phyloP scores from a whole-genome alignment of 2,329 filamentous ascomycete species.

The Monosporascus sp. region DNA sequence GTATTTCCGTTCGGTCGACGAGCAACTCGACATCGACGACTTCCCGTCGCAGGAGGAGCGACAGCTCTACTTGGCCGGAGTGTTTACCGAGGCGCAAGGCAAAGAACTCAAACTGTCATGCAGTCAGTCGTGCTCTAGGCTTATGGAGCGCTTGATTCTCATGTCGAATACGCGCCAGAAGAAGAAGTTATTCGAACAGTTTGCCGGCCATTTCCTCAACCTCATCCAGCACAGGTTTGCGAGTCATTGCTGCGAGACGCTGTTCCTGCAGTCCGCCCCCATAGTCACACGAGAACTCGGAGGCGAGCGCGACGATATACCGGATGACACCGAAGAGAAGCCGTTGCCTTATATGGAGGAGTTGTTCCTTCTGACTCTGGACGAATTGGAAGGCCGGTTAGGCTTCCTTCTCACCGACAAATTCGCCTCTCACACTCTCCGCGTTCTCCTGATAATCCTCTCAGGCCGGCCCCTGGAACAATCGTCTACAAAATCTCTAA shows the following conservation, averaged over 20 bases:
- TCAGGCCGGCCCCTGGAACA: slow-evolving; percentile 76
- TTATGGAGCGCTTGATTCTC: slow-evolving; percentile 88
- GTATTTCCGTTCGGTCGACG: slow-evolving; percentile 87
- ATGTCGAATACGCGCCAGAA: slow-evolving; percentile 74
- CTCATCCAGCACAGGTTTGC: slow-evolving; percentile 94
- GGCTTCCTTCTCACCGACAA: slow-evolving; percentile 77
- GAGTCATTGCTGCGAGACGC: slow-evolving; percentile 91
- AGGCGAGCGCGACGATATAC: slow-evolving; percentile 40
- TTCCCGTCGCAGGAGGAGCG: slow-evolving; percentile 74
- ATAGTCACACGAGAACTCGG: slow-evolving; percentile 69
- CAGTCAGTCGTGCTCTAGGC: slow-evolving; percentile 88
- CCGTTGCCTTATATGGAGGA: slow-evolving; percentile 69
- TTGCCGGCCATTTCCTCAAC: slow-evolving; percentile 80
- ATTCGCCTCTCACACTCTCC: slow-evolving; percentile 86
- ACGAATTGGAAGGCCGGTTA: slow-evolving; percentile 83
- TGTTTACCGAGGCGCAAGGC: slow-evolving; percentile 79
- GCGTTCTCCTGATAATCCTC: slow-evolving; percentile 79
- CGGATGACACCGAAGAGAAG: slow-evolving; percentile 38
- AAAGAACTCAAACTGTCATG: slow-evolving; percentile 96
- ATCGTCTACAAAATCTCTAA: slow-evolving; percentile 61
- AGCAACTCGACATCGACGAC: slow-evolving; percentile 83
- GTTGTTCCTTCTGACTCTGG: slow-evolving; percentile 74
- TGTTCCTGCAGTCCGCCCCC: slow-evolving; percentile 80
- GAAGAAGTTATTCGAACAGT: slow-evolving; percentile 80
- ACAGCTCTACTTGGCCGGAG: slow-evolving; percentile 67